Conservation (phyloP, 768 basidiomycete genomes). For the Lentinula sp. region DNA sequence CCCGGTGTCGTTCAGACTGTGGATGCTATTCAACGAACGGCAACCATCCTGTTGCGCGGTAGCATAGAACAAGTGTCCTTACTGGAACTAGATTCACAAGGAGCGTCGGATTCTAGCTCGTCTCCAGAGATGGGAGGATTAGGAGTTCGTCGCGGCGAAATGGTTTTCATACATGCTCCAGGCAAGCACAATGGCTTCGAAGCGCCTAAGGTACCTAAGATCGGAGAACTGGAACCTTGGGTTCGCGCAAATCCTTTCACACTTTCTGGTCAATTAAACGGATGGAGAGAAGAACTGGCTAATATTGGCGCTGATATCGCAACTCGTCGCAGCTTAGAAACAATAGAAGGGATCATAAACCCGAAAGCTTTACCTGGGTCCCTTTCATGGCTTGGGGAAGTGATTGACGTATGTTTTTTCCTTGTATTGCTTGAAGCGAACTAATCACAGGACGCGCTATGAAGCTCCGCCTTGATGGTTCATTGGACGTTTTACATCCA, state of each 20-base stretch:
- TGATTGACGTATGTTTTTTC: conserved; percentile 50
- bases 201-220: conserved; percentile 67
- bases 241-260: conserved; percentile 56
- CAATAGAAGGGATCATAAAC: conserved; percentile 33
- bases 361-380: conserved; percentile 33
- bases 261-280: conserved; percentile 39
- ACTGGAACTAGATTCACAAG: conserved; percentile 86
- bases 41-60: conserved; percentile 52
- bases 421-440: neutral
- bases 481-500: conserved; percentile 67
- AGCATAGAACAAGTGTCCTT: conserved; percentile 66
- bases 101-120: conserved; percentile 46
- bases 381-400: conserved; percentile 83
- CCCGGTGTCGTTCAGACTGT: conserved; percentile 77
- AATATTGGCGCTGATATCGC: conserved; percentile 61
- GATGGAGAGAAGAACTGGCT: conserved; percentile 70
- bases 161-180: conserved; percentile 71
- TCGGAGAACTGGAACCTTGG: conserved; percentile 83
- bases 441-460: neutral
- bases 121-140: conserved; percentile 49
- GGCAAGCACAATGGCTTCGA: conserved; percentile 69
- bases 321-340: conserved; percentile 32
- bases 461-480: conserved; percentile 72
- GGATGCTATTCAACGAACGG: conserved; percentile 65
- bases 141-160: conserved; percentile 80